These are phyloP conservation scores for Geotrichum fermentans DNA, from an alignment of 1,139 yeast species.

Conservation along the genomic window DNA sequence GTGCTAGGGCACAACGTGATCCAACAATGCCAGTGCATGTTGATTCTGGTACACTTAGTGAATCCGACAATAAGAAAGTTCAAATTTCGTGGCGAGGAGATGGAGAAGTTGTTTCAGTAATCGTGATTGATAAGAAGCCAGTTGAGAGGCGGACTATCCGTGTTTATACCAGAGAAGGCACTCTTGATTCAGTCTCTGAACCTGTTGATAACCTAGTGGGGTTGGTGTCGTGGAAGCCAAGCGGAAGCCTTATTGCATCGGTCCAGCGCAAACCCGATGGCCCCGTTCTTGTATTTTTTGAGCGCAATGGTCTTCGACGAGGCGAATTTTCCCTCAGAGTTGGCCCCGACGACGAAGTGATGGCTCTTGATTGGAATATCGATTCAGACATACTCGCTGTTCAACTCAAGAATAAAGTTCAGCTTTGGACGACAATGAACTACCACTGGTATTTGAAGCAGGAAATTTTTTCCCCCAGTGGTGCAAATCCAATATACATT, in stretches of 20 bases:
- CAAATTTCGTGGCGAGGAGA: constrained; percentile 92
- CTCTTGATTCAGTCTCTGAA: constrained; percentile 78
- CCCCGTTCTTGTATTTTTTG: constrained; percentile 64
- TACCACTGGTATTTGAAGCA: constrained; percentile 95
- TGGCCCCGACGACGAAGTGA: constrained; percentile 45
- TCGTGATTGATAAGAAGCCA: constrained; percentile 50
- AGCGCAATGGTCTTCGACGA: constrained; percentile 87
- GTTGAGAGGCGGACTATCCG: constrained; percentile 70
- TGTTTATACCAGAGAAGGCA: constrained; percentile 72
- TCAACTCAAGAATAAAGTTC: constrained; percentile 56
- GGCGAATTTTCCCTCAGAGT: constrained; percentile 76
- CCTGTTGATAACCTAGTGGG: constrained; percentile 82
- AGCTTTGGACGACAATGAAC: constrained; percentile 86
- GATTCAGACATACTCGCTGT: constrained; percentile 77
- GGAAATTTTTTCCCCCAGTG: constrained; percentile 45
- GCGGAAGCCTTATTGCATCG: constrained; percentile 81
- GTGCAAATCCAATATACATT: constrained; percentile 45
- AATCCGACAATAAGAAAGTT: constrained; percentile 48
- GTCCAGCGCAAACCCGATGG: constrained; percentile 52
- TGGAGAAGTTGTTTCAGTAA: constrained; percentile 73
- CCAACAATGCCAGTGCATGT: constrained; percentile 83
- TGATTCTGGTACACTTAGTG: constrained; percentile 57
- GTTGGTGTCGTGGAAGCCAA: constrained; percentile 80
- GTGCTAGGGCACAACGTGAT: constrained; percentile 76
- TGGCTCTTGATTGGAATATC: constrained; percentile 71